These are phyloP conservation scores for Scalesia atractyloides DNA, from an alignment of 129 eudicot species.

Conservation along the genomic window DNA sequence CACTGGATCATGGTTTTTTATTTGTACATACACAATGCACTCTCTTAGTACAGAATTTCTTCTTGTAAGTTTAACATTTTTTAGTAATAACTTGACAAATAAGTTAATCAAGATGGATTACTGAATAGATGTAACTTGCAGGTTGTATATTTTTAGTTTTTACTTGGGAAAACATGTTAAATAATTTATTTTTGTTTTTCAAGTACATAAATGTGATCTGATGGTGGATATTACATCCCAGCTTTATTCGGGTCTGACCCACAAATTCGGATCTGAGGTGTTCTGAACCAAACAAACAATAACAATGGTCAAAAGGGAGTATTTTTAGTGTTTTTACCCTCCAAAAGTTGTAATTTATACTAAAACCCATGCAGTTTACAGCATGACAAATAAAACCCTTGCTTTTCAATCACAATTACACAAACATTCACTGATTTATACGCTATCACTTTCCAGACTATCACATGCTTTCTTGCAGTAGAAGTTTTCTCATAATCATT, in stretches of 20 bases:
- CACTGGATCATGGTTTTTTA: neutral
- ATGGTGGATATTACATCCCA: constrained; percentile 22
- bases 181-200: too few relatives aligned
- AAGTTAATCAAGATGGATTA: neutral
- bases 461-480: neutral
- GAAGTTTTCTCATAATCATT: neutral
- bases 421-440: neutral
- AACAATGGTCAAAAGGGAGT: neutral
- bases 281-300: neutral
- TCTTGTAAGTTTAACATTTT: constrained; percentile 17
- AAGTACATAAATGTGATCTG: constrained; percentile 1
- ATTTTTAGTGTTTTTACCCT: constrained; percentile 11
- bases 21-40: constrained; percentile 32
- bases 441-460: neutral
- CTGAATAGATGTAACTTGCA: neutral
- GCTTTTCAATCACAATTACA: neutral
- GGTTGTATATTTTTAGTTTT: too few relatives aligned
- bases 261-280: constrained; percentile 32
- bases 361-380: constrained; percentile 17
- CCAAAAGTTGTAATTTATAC: constrained; percentile 4
- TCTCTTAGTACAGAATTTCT: constrained; percentile 2
- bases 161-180: too few relatives aligned
- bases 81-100: neutral
- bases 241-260: constrained; percentile 20
- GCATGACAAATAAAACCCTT: constrained; percentile 10